A percentile compares a stretch with the other conserved stretches of the same genome.
These are phyloP conservation scores for Botrytis hyacinthi DNA, from an alignment of 2,329 filamentous ascomycete species.

Conservation along the genomic window DNA sequence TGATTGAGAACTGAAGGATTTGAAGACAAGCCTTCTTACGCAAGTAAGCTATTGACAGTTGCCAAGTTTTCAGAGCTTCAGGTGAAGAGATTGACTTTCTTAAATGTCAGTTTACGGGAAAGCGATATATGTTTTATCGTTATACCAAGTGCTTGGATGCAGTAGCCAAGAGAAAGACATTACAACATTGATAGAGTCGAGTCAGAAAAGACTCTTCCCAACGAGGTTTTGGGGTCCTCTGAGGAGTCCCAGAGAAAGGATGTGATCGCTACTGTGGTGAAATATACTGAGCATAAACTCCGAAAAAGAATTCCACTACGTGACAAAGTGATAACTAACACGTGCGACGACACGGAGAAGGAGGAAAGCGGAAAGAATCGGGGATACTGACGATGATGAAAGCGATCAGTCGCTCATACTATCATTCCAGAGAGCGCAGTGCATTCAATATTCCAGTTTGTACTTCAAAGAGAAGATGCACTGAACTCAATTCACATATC, in stretches of 20 bases:
- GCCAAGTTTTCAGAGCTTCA: background rate
- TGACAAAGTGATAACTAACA: background rate
- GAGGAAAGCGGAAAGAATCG: background rate
- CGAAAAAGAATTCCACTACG: background rate
- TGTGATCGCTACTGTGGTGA: background rate
- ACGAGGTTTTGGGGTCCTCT: background rate
- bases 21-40: background rate
- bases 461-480: background rate
- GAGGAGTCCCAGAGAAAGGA: background rate
- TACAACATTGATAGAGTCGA: background rate
- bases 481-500: background rate
- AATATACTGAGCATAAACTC: background rate
- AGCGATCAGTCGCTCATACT: background rate
- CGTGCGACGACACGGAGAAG: background rate
- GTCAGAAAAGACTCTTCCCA: background rate
- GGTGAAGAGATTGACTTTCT: background rate
- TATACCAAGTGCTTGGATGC: rapidly evolving
- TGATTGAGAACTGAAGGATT: background rate
- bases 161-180: background rate
- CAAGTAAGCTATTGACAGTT: background rate
- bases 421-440: background rate
- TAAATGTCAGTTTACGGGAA: background rate
- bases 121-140: background rate
- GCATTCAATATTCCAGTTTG: background rate
- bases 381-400: background rate